Percentiles rank a stretch among this genome's conserved stretches.
Evolutionary conservation across 805 yeast species (phyloP).

Genomic region (Wickerhamomyces alni): DNA sequence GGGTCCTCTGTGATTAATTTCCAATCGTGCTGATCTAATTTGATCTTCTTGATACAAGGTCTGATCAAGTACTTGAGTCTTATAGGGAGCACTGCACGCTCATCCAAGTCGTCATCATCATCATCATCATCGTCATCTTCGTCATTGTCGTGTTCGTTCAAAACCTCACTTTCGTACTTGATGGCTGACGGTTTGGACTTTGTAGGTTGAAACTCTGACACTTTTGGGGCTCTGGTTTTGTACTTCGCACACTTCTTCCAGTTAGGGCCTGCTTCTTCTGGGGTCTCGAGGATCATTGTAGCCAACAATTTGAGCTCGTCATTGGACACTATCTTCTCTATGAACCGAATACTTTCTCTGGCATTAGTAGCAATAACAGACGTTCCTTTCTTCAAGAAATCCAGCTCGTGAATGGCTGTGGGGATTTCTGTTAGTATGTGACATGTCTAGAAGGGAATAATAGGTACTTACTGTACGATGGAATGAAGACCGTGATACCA

Average conservation of each 20-base stretch:
- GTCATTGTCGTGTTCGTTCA: background rate
- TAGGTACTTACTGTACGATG: conserved; percentile 36
- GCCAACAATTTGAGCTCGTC: conserved; percentile 13
- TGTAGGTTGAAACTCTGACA: conserved; percentile 41
- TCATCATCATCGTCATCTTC: background rate
- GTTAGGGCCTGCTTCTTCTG: conserved; percentile 39
- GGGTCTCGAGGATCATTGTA: conserved; percentile 31
- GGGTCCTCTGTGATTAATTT: conserved; percentile 56
- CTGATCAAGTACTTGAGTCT: conserved; percentile 49
- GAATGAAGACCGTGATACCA: conserved; percentile 41
- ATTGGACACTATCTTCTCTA: conserved; percentile 35
- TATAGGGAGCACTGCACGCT: conserved; percentile 40
- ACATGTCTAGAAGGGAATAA: too few relatives aligned
- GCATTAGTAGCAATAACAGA: conserved; percentile 59
- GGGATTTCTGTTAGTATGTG: background rate
- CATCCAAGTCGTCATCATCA: background rate
- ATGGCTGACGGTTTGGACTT: conserved; percentile 9
- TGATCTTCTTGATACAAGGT: conserved; percentile 51
- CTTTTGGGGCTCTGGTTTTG: conserved; percentile 38
- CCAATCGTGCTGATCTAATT: conserved; percentile 41
- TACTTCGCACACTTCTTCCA: conserved; percentile 45
- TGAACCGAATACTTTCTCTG: conserved; percentile 54
- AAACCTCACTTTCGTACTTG: background rate
- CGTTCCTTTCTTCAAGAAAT: conserved; percentile 47
- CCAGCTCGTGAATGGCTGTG: conserved; percentile 48